Evolutionary conservation across 106 monocot genomes (phyloP), one percentile per base, ranked within the genome.

Genomic region (Dioscorea zingiberensis): DNA sequence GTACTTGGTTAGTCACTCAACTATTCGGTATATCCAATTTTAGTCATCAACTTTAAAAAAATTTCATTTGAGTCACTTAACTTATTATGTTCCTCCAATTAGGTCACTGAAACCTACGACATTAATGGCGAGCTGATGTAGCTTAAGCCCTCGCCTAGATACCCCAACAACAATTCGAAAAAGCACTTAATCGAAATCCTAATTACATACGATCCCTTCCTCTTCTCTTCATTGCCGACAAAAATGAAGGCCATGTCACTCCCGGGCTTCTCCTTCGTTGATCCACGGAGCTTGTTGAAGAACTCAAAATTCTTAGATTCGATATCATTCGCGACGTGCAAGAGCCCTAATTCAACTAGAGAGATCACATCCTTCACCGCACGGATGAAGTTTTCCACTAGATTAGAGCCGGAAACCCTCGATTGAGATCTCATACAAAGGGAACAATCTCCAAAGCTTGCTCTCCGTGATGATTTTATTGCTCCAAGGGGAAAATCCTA

Each of bases 361-460:
- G 71, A 66, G 53, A 81, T 51, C 11, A 55, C 81, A 30, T 64
- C 73, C 21, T 54, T 63, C 18, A 77, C 48, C 2, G 80, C 48
- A 2, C 69, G 73, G 62, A 85, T 25, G 73, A 85, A 47, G 24
- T 62, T 76, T 17, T 74, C 77, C 57, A 80, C 59, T 24, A 77
- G 85, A 68, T 85, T 80, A 21, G 69, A 10, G 15, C 68, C 38
- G 38, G 76, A 53, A 28, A 69, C 73, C 84, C 80, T 76, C 22
- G 32, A 15, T 1, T 17, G 55, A 5, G 10, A 19, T n/a, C n/a
- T n/a, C n/a, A n/a, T n/a, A n/a, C n/a, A n/a, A n/a, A n/a, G n/a
- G n/a, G n/a, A n/a, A n/a, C n/a, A n/a, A n/a, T n/a, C n/a, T n/a
- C n/a, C n/a, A n/a, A n/a, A n/a, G n/a, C n/a, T n/a, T n/a, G n/a